These are phyloP conservation scores for Tolypocladium paradoxum DNA, from an alignment of 2,329 filamentous ascomycete species.

Conservation along the genomic window DNA sequence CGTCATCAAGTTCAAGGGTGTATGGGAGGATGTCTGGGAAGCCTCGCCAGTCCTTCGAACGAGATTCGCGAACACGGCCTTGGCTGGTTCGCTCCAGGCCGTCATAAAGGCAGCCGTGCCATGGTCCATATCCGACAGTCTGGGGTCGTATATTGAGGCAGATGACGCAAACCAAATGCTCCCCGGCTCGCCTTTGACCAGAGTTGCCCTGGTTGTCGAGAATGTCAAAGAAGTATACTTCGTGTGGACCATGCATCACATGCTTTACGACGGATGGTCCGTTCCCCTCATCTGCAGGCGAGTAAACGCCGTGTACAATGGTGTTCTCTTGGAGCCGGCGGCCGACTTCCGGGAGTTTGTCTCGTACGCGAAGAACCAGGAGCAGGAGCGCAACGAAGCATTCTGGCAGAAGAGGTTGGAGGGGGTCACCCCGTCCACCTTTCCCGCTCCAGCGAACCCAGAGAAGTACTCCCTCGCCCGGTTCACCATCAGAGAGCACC, in stretches of 20 bases:
- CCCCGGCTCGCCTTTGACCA: neutral
- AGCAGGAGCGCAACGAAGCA: neutral
- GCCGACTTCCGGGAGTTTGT: constrained; percentile 4
- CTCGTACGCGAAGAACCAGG: neutral
- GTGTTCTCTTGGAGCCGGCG: neutral
- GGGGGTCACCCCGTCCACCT: neutral
- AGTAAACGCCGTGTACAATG: constrained; percentile 1
- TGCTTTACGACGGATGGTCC: constrained; percentile 13
- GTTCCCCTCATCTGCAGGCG: constrained; percentile 1
- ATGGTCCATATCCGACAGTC: neutral
- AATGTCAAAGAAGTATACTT: constrained; percentile 3
- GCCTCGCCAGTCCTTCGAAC: neutral
- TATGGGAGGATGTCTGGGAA: constrained; percentile 11
- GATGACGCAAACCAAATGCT: neutral
- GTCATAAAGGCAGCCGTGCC: neutral
- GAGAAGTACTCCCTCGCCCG: neutral
- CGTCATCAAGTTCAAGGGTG: constrained; percentile 12
- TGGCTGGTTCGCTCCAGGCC: constrained; percentile 1
- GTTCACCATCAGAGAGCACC: neutral
- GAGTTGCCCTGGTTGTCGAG: neutral
- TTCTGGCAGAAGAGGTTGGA: neutral
- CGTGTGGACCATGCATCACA: constrained; percentile 12
- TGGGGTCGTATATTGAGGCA: neutral
- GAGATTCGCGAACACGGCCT: neutral
- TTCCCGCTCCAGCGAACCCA: neutral